phyloP scores from a whole-genome alignment of 805 yeast genomes.

The Ogataea nitratoaversa region DNA sequence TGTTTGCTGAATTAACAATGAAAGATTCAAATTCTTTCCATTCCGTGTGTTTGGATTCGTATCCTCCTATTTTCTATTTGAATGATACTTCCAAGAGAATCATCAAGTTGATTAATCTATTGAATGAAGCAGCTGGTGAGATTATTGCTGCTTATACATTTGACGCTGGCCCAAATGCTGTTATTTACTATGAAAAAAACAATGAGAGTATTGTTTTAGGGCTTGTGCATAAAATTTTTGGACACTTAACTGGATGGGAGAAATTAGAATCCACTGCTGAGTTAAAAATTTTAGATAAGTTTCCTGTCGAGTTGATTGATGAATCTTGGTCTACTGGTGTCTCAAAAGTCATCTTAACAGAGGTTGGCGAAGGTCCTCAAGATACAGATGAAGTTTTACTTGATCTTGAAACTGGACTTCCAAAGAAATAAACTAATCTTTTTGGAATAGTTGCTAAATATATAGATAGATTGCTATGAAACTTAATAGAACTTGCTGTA shows the following conservation, averaged over 20 bases:
- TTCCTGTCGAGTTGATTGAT: slow-evolving; percentile 28
- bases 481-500: too few relatives aligned
- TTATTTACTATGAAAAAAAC: slow-evolving; percentile 76
- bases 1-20: slow-evolving; percentile 90
- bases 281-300: slow-evolving; percentile 16
- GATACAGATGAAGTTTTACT: slow-evolving; percentile 53
- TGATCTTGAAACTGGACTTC: slow-evolving; percentile 54
- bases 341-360: slow-evolving; percentile 76
- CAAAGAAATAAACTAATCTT: too few relatives aligned
- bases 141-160: slow-evolving; percentile 92
- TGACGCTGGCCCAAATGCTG: slow-evolving; percentile 99
- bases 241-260: slow-evolving; percentile 67
- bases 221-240: slow-evolving; percentile 57
- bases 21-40: slow-evolving; percentile 96
- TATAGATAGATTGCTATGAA: too few relatives aligned
- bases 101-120: slow-evolving; percentile 70
- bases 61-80: slow-evolving; percentile 92
- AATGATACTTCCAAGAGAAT: slow-evolving; percentile 86
- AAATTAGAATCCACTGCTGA: slow-evolving; percentile 16
- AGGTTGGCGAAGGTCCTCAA: slow-evolving; percentile 86
- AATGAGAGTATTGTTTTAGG: slow-evolving; percentile 75
- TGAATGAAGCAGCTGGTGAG: slow-evolving; percentile 64
- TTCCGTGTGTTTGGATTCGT: slow-evolving; percentile 93
- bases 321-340: slow-evolving; percentile 48
- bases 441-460: too few relatives aligned